These are phyloP conservation scores for Mariannaea sp. DNA, from an alignment of 2,329 filamentous ascomycete species.

Conservation along the genomic window DNA sequence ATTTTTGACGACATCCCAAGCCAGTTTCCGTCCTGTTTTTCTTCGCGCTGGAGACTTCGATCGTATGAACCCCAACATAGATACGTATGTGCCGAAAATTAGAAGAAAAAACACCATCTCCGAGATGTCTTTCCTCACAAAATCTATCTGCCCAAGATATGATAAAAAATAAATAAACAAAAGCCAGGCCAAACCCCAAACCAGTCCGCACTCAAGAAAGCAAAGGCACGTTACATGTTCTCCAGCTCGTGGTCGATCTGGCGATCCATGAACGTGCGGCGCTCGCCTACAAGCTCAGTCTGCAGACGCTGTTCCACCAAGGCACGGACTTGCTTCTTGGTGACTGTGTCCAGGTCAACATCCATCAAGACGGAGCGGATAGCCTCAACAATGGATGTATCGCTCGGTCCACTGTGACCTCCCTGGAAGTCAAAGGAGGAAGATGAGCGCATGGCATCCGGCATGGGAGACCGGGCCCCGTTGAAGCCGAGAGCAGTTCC, in stretches of 20 bases:
- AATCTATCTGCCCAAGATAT: slow-evolving; percentile 1
- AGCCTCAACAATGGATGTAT: slow-evolving; percentile 79
- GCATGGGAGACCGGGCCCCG: slow-evolving; percentile 52
- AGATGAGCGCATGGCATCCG: slow-evolving; percentile 54
- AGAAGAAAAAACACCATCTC: slow-evolving; percentile 18
- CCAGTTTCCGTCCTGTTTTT: slow-evolving; percentile 8
- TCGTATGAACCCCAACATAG: slow-evolving; percentile 6
- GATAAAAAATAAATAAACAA: too few relatives aligned
- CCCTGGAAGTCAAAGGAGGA: slow-evolving; percentile 66
- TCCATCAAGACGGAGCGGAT: slow-evolving; percentile 83
- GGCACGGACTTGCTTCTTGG: slow-evolving; percentile 94
- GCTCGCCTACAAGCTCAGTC: slow-evolving; percentile 84
- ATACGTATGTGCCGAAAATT: slow-evolving; percentile 29
- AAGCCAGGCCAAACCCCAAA: too few relatives aligned
- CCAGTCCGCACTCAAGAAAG: too few relatives aligned
- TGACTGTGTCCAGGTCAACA: slow-evolving; percentile 94
- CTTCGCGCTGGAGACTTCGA: neutral
- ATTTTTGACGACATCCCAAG: slow-evolving; percentile 28
- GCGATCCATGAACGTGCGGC: slow-evolving; percentile 85
- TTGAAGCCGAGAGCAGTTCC: slow-evolving; percentile 54
- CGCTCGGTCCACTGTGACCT: slow-evolving; percentile 70
- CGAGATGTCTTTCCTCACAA: neutral
- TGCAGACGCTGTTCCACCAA: slow-evolving; percentile 93
- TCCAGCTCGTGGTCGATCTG: slow-evolving; percentile 94
- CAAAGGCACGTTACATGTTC: slow-evolving; percentile 70